These are phyloP conservation scores for Barnettozyma wickerhamii DNA, from an alignment of 805 yeast species.

Conservation along the genomic window DNA sequence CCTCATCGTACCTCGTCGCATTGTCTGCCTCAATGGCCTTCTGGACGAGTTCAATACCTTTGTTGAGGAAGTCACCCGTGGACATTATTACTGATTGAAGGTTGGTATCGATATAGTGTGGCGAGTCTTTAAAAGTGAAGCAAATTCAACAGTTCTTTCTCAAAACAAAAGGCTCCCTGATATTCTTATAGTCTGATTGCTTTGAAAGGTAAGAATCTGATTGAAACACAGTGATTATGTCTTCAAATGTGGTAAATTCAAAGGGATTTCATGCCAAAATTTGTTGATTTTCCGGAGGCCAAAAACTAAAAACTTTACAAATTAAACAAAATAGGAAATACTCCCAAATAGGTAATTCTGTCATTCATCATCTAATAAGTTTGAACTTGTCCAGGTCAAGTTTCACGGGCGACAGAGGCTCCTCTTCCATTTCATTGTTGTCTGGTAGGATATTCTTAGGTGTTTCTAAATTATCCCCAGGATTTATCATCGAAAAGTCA, in stretches of 20 bases:
- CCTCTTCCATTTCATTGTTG: constrained; percentile 12
- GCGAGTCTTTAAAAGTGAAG: background rate
- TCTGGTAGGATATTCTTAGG: background rate
- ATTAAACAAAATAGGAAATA: background rate
- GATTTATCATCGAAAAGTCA: constrained; percentile 13
- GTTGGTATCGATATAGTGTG: background rate
- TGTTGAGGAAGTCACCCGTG: constrained; percentile 75
- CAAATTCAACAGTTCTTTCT: too few species aligned
- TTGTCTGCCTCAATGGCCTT: constrained; percentile 94
- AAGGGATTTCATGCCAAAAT: background rate
- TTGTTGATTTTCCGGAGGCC: background rate
- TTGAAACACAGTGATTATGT: too few species aligned
- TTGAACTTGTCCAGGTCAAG: constrained; percentile 19
- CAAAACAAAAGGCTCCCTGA: too few species aligned
- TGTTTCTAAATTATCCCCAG: constrained; percentile 6
- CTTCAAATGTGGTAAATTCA: too few species aligned
- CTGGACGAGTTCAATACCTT: constrained; percentile 93
- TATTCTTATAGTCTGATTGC: background rate
- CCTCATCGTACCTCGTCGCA: constrained; percentile 87
- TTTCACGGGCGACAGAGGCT: constrained; percentile 21
- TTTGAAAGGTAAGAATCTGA: too few species aligned
- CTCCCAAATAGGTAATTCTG: background rate
- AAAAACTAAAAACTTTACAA: too few species aligned
- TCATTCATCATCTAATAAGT: constrained; percentile 10
- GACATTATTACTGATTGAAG: constrained; percentile 26